Evolutionary conservation across 306 rosid genomes (phyloP), one percentile per base, ranked within the genome.

Genomic region (Medicago ruthenica): DNA sequence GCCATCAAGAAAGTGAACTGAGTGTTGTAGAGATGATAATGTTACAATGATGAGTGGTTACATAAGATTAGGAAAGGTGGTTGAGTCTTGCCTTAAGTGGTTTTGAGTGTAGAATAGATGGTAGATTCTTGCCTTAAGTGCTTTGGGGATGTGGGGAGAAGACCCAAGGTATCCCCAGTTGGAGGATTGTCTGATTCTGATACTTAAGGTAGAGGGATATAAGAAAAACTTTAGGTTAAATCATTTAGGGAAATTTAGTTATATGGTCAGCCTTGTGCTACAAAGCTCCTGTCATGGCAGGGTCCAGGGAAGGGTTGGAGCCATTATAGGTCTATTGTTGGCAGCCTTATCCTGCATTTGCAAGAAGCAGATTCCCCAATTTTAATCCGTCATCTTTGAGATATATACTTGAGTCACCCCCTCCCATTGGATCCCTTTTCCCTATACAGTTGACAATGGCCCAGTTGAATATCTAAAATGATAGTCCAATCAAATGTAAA

Each of bases 401-500:
- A 55, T 9, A 10, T 61, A 8, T 51, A 79, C 67, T 57, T 45
- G 60, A 63, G 81, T 14, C 31, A 27, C 31, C 31, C 27, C 31
- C 70, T 24, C 18, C 54, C 24, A 18, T 47, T 63, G 60, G 66
- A 65, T 51, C 57, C 80, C 44, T 70, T 55, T 21, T 67, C 42
- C 17, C 31, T 37, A 14, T 70, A 48, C 74, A 17, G 44, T 24
- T 16, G 50, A 20, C 21, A 40, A 62, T 13, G 77, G 8, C n/a
- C 70, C 74, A 15, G 17, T 20, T 42, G 73, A 81, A 31, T 53
- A 66, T 82, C 75, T 34, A 16, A 50, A 76, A 13, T 57, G 22
- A 21, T 71, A 71, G 74, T 71, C 39, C 20, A 61, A 57, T 66
- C 37, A 68, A 39, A 65, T 77, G 15, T 54, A 67, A 16, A 66